Conservation (phyloP, 225 moss, liverwort and hornwort species). For the Asterella californica region DNA sequence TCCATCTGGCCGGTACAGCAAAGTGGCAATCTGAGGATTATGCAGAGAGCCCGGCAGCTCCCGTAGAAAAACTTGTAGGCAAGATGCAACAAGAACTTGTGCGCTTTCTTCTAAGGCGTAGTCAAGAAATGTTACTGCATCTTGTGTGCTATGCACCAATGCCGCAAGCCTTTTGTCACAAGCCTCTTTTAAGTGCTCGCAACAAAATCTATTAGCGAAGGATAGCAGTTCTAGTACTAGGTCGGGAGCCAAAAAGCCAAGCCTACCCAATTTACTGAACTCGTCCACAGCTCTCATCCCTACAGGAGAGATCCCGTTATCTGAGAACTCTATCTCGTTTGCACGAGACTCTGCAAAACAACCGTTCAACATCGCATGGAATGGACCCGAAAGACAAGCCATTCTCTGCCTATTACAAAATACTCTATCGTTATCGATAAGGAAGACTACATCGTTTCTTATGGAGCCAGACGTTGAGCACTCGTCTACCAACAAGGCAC, state of each 20-base stretch:
- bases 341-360: slow-evolving; percentile 77
- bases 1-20: slow-evolving; percentile 63
- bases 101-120: slow-evolving; percentile 90
- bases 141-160: slow-evolving; percentile 62
- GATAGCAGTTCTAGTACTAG: slow-evolving; percentile 80
- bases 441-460: slow-evolving; percentile 73
- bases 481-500: slow-evolving; percentile 30
- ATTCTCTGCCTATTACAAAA: slow-evolving; percentile 79
- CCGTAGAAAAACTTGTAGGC: slow-evolving; percentile 88
- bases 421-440: slow-evolving; percentile 69
- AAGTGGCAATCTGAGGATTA: slow-evolving; percentile 55
- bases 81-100: slow-evolving; percentile 62
- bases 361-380: slow-evolving; percentile 86
- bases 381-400: slow-evolving; percentile 73
- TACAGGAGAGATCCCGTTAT: slow-evolving; percentile 80
- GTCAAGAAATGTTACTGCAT: slow-evolving; percentile 75
- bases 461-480: slow-evolving; percentile 52
- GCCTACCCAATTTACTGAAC: slow-evolving; percentile 74
- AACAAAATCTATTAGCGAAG: slow-evolving; percentile 91
- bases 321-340: slow-evolving; percentile 71
- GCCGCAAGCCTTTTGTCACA: slow-evolving; percentile 76
- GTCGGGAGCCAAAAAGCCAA: slow-evolving; percentile 66
- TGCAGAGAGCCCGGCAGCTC: slow-evolving; percentile 78
- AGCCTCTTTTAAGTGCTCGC: slow-evolving; percentile 84
- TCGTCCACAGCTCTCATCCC: slow-evolving; percentile 91